Evolutionary conservation across 768 basidiomycete species (phyloP).

Genomic region (Lactifluus pinguis): DNA sequence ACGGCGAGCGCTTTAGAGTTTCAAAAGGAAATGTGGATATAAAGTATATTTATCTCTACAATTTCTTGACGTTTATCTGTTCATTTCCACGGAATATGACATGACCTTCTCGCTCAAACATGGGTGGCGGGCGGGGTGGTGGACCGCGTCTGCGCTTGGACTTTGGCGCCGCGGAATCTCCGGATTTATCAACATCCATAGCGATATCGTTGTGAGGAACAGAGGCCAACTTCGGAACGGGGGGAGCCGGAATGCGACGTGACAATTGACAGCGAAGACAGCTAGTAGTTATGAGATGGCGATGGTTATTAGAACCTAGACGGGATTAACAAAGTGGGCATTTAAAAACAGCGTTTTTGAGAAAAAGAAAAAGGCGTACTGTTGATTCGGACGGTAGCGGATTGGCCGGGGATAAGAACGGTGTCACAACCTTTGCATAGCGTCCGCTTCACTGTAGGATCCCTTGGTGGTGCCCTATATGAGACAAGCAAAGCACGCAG

Average conservation of each 20-base stretch:
- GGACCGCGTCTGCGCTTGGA: constrained; percentile 23
- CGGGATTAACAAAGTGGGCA: neutral
- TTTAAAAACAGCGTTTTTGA: neutral
- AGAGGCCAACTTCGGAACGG: constrained; percentile 20
- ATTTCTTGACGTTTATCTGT: constrained; percentile 12
- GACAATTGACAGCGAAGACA: constrained; percentile 49
- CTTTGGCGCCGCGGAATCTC: neutral
- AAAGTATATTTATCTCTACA: neutral
- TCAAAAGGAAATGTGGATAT: neutral
- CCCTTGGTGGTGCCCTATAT: constrained; percentile 34
- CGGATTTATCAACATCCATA: neutral
- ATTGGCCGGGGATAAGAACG: constrained; percentile 59
- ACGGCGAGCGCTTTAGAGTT: neutral
- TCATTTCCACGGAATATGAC: constrained; percentile 60
- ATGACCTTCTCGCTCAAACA: constrained; percentile 59
- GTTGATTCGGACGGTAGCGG: constrained; percentile 55
- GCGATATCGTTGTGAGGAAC: neutral
- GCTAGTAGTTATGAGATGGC: constrained; percentile 47
- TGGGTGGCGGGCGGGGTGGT: constrained; percentile 39
- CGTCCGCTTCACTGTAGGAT: constrained; percentile 75
- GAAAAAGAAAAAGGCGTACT: constrained; percentile 32
- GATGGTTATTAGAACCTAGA: constrained; percentile 38
- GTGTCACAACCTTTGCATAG: constrained; percentile 62
- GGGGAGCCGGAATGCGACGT: constrained; percentile 64
- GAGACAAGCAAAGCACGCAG: neutral